Evolutionary conservation across 192 early-diverging fungal species (phyloP), one percentile per base, ranked within the genome.

Genomic region (Geosiphon pyriformis): DNA sequence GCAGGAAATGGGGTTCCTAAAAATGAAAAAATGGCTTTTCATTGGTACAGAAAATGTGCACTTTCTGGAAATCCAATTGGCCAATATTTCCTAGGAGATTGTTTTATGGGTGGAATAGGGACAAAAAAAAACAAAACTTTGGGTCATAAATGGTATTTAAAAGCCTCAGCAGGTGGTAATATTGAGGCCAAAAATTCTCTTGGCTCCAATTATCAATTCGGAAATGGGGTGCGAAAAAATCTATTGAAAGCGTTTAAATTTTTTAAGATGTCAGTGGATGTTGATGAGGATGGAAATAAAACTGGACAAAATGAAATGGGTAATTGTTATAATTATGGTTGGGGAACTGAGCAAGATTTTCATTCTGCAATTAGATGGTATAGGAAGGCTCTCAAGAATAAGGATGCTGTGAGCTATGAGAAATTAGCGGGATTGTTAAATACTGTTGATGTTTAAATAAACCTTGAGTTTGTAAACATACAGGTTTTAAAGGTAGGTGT

Each of bases 31-130:
- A 60, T 77, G 59, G 87, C 82, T 20, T 73, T 82, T 17, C 72
- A 76, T 47, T 88, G 85, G 87, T 88, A 87, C 59, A 61, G 65
- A 17, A 72, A 78, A 59, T 83, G 87, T 2, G 87, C 87, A 22
- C 56, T 73, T 8, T 80, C 87, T 48, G 82, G 81, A 0, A 76
- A 88, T 51, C 76, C 84, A 6, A 68, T 76, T 18, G 81, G 78
- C 34, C 78, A 10, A 10, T 10, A 15, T 42, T 10, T 10, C 6
- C 15, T 10, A 10, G 37, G 7, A 10, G 37, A 6, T 42, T 83
- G 83, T 58, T 84, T 80, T 37, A 77, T 84, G 62, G 80, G 83
- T 46, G 83, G 83, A 7, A 75, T 85, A n/a, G 83, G 83, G 15
- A 42, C 37, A 42, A 42, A 42, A 42, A 6, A 6, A 6, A 15